phyloP scores from a whole-genome alignment of 345 rosid species.

The Cochlearia excelsa region DNA sequence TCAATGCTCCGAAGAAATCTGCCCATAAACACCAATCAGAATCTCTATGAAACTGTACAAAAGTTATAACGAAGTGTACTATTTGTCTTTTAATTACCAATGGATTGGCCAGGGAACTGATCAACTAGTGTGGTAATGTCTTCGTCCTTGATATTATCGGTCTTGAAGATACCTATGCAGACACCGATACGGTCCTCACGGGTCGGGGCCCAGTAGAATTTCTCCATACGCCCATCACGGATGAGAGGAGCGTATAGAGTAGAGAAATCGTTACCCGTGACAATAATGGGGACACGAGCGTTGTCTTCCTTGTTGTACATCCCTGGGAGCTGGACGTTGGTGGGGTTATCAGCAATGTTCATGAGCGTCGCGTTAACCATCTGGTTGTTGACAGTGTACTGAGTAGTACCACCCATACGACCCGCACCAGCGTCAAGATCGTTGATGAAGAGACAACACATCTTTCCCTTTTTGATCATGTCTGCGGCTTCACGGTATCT shows the following conservation, averaged over 20 bases:
- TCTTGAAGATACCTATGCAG: slow-evolving; percentile 79
- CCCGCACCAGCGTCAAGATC: slow-evolving; percentile 99
- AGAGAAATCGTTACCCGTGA: slow-evolving; percentile 98
- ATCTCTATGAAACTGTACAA: neutral
- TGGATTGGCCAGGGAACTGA: slow-evolving; percentile 94
- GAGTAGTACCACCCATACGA: slow-evolving; percentile 93
- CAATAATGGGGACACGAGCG: slow-evolving; percentile 89
- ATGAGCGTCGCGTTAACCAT: slow-evolving; percentile 99
- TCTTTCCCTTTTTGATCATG: slow-evolving; percentile 87
- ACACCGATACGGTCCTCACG: slow-evolving; percentile 94
- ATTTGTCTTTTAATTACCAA: slow-evolving; percentile 42
- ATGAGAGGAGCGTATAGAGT: slow-evolving; percentile 94
- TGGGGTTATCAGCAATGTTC: slow-evolving; percentile 99
- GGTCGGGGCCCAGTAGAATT: slow-evolving; percentile 98
- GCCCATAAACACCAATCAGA: neutral
- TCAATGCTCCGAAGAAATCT: slow-evolving; percentile 94
- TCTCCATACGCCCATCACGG: slow-evolving; percentile 99
- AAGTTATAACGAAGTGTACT: neutral
- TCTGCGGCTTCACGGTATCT: slow-evolving; percentile 99
- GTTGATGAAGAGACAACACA: slow-evolving; percentile 94
- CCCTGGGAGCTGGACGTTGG: slow-evolving; percentile 91
- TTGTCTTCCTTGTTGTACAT: slow-evolving; percentile 99
- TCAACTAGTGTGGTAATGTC: slow-evolving; percentile 75
- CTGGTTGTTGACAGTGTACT: slow-evolving; percentile 98
- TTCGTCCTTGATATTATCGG: slow-evolving; percentile 45